Evolutionary conservation across 345 rosid genomes (phyloP), one percentile per base, ranked within the genome.

Genomic region (Excoecaria agallocha): DNA sequence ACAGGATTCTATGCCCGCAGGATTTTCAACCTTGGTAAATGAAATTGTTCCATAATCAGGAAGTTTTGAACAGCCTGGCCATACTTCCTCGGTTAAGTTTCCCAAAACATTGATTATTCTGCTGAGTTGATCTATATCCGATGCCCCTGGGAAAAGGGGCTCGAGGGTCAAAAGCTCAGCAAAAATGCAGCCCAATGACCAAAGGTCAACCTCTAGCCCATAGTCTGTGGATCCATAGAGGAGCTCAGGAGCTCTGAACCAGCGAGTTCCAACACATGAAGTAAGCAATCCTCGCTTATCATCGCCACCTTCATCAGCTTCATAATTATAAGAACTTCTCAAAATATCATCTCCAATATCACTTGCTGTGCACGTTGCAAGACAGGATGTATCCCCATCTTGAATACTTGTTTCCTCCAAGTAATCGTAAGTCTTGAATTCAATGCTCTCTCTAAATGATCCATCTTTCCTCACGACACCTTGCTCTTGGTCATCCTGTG

Each of bases 191-290:
- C 99, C 98, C 66, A 96, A 74, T 15, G 96, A 85, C 98, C 99
- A 96, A 11, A 93, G 82, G 80, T 96, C 97, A 22, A 91, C 82
- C 82, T 90, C 97, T 20, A 91, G 76, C 46, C 97, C 93, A 56
- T 96, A 93, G 80, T 85, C 80, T 9, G 85, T 84, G 66, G 97
- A 95, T 66, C 99, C 99, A 67, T 90, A 90, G 46, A 95, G 97
- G 24, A 93, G 91, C 76, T 95, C 98, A 8, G 98, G 94, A 13
- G 97, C 88, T 77, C 91, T 88, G 86, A 93, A 95, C 99, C 99
- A 91, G n/a, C 98, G 91, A 24, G 99, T 95, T 37, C 99, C 99
- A 38, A 91, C 97, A 67, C 93, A 91, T 38, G 97, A 90, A 45
- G 98, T 96, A 82, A 96, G 86, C 20, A 85, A 79, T 68, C 89